phyloP scores from a whole-genome alignment of 352 stramenopile genomes.

The Aphanomyces stellatus region DNA sequence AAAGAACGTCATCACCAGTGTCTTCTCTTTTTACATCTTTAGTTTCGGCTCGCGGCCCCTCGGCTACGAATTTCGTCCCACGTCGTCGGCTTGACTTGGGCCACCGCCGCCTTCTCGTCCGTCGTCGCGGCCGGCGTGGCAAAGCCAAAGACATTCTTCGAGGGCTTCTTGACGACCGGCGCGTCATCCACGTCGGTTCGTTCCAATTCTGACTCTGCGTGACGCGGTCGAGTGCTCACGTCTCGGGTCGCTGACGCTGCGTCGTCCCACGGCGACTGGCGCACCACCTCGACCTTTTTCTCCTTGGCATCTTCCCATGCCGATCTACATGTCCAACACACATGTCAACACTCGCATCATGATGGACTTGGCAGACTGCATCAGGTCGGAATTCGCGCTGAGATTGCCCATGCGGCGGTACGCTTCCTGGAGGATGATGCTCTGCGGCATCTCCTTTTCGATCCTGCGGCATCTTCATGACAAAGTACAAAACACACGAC shows the following conservation, averaged over 20 bases:
- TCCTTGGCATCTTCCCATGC: conserved; percentile 16
- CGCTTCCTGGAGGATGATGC: conserved; percentile 17
- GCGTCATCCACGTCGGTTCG: background rate
- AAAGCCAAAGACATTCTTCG: conserved; percentile 17
- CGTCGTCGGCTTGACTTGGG: conserved; percentile 36
- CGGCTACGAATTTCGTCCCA: conserved; percentile 73
- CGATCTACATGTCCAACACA: background rate
- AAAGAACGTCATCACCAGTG: background rate
- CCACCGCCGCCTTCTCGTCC: conserved; percentile 22
- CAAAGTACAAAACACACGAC: background rate
- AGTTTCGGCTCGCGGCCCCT: conserved; percentile 25
- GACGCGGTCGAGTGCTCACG: background rate
- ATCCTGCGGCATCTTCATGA: background rate
- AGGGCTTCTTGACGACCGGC: background rate
- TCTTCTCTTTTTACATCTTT: conserved; percentile 12
- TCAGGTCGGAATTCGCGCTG: background rate
- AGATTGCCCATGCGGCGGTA: conserved; percentile 18
- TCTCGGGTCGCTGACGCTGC: background rate
- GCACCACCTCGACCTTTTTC: background rate
- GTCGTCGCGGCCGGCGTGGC: conserved; percentile 30
- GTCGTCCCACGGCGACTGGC: background rate
- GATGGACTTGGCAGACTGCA: background rate
- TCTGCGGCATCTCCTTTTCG: conserved; percentile 16
- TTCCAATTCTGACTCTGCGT: too few relatives aligned
- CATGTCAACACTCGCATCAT: background rate